Base-by-base conservation (phyloP, 331 rosid species). In the Quercus phellos region DNA sequence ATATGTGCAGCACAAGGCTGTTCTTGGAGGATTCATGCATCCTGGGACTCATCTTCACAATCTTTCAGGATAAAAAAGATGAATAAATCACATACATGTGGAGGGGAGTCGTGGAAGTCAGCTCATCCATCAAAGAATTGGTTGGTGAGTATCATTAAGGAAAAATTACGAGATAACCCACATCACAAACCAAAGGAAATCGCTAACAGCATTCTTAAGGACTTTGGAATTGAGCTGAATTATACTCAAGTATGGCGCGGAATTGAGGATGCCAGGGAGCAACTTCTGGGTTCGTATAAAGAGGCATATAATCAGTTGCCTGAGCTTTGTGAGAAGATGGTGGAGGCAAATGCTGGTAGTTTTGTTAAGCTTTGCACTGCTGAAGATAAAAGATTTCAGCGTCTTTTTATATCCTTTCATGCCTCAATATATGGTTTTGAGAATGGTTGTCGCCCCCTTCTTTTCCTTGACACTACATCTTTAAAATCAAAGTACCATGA, bases 201-300 rank as follows among this genome's bases (percentile, higher is more conserved):
- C 54, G 86, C 85, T 30, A 84, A 34, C 24, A 50, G 75, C 79
- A 86, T 89, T 64, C 87, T 70, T 67, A 85, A 8, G 29, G 88
- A 86, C 77, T 86, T 89, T 72, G 90, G 90, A 50, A 74, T 89
- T 74, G 81, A 85, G 30, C 77, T 89, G 79, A 89, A 86, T 80
- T 84, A 82, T 59, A 80, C 89, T 14, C 90, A 89, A 76, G 88
- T 86, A 18, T 81, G 89, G 89, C 89, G 90, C 54, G 90, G 87
- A 30, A 78, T 86, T 70, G 89, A 77, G 76, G 87, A 89, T 64
- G 89, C 90, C 12, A 76, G 79, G 77, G 84, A 87, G 77, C 87
- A 80, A 61, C 84, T 89, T 77, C 81, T 84, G 56, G 90, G 89
- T 70, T 86, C 89, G 2, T 86, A 84, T 73, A 82, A 78, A 84